Evolutionary conservation across 805 yeast species (phyloP).

Genomic region (Hanseniaspora nectarophila): DNA sequence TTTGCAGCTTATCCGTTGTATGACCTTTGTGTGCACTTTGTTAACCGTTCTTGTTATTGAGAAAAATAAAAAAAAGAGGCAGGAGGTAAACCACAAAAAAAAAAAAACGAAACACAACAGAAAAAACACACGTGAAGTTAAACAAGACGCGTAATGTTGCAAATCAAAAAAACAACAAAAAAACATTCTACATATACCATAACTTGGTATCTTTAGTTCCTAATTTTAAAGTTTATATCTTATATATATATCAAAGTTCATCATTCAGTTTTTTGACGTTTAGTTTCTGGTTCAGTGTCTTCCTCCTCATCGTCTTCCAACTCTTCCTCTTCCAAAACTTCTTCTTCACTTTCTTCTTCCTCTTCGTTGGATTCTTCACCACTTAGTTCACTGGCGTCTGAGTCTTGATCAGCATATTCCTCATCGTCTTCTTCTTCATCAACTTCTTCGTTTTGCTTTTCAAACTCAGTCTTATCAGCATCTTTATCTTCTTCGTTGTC

Average conservation of each 20-base stretch:
- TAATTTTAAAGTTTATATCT: no score
- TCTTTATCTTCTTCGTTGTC: constrained; percentile 70
- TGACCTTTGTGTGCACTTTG: background rate
- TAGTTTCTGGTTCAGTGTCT: constrained; percentile 18
- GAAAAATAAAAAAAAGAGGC: background rate
- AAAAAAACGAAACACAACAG: background rate
- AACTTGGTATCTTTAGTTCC: background rate
- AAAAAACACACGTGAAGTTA: no score
- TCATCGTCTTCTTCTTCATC: constrained; percentile 45
- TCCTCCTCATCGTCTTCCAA: constrained; percentile 28
- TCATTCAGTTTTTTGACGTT: constrained; percentile 29
- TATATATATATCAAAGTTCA: no score
- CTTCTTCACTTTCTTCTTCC: constrained; percentile 33
- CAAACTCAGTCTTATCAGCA: constrained; percentile 50
- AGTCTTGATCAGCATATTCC: constrained; percentile 40
- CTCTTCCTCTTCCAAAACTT: constrained; percentile 32
- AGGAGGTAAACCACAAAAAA: background rate
- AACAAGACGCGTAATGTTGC: background rate
- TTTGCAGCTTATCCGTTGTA: no score
- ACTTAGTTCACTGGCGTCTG: constrained; percentile 32
- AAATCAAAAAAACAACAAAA: background rate
- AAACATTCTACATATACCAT: no score
- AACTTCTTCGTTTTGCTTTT: constrained; percentile 53
- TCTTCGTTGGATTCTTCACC: constrained; percentile 34
- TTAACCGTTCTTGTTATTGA: background rate